Evolutionary conservation across 23 red algal species (phyloP), one percentile per base, ranked within the genome.

Genomic region (Agarophyton chilense): DNA sequence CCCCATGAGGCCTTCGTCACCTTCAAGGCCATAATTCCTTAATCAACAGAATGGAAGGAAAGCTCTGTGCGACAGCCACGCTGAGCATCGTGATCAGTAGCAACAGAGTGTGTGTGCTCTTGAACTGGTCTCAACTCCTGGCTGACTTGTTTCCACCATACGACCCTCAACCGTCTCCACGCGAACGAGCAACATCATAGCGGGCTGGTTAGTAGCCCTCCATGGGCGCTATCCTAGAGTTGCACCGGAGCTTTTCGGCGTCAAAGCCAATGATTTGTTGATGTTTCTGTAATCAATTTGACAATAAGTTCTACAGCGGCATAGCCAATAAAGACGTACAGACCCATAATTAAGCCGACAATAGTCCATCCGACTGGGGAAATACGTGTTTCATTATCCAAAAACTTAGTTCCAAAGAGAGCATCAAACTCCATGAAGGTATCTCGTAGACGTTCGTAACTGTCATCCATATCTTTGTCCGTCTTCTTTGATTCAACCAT

Each of bases 401-500:
- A 32, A 38, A 87, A 29, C 44, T 68, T 72, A 5, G 82, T 87
- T 58, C 82, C 82, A 39, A 87, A 75, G 5, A 87, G 42, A 29
- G 61, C 82, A 29, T 87, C 82, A 34, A 87, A 58, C 62, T 87
- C 82, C 82, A 87, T 72, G 26, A 87, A 72, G 4, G 82, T 87
- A 25, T 50, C 11, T 54, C 45, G 61, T 6, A 87, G 34, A 31
- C 65, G 40, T 43, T 87, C 82, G 21, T 66, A 73, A 38, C 62
- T 63, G 38, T 72, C 66, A 36, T 87, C 82, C 49, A 87, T 72
- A 41, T 87, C 64, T 43, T 72, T 44, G 39, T 87, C 82, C 16
- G 55, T 87, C 82, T 87, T 87, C 45, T 55, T 54, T 19, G 50
- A 58, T 26, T 66, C 67, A 18, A 44, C 0, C 64, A 87, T 49